Evolutionary conservation across 768 basidiomycete genomes (phyloP).

Genomic region (Termitomyces sp.): DNA sequence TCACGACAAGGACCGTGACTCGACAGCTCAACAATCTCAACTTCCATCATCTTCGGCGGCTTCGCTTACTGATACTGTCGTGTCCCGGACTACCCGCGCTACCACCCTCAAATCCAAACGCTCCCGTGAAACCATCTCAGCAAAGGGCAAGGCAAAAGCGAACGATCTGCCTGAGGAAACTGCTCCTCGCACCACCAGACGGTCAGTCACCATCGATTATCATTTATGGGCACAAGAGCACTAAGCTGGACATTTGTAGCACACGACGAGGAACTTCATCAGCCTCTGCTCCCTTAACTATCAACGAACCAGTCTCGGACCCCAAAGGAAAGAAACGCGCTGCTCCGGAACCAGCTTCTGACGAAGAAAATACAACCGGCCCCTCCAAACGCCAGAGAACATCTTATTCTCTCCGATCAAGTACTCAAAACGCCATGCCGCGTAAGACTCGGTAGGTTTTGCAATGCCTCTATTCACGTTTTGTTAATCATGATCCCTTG

Average conservation of each 20-base stretch:
- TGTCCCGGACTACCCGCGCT: conserved; percentile 41
- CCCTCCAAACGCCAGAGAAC: conserved; percentile 62
- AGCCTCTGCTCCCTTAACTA: conserved; percentile 46
- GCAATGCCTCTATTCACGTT: conserved; percentile 7
- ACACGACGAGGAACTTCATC: conserved; percentile 52
- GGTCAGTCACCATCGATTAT: conserved; percentile 44
- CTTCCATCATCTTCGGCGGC: conserved; percentile 28
- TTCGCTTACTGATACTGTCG: conserved; percentile 29
- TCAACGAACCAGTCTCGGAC: conserved; percentile 76
- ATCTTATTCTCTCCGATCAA: conserved; percentile 69
- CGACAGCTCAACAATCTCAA: conserved; percentile 27
- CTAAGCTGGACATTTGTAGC: conserved; percentile 35
- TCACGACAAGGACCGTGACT: conserved; percentile 52
- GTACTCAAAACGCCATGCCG: conserved; percentile 57
- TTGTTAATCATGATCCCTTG: conserved; percentile 11
- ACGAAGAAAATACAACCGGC: conserved; percentile 57
- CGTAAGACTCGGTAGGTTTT: conserved; percentile 63
- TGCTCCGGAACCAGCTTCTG: conserved; percentile 62
- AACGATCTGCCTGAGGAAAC: conserved; percentile 57
- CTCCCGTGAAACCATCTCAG: conserved; percentile 42
- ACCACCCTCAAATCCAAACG: conserved; percentile 49
- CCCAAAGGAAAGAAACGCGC: conserved; percentile 93
- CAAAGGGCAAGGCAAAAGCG: conserved; percentile 65
- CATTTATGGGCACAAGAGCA: conserved; percentile 24
- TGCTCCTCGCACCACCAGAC: conserved; percentile 50